A percentile compares a stretch with the other conserved stretches of the same genome.
These are phyloP conservation scores for Kalanchoe fedtschenkoi DNA, from an alignment of 164 flowering plant genomes.

Conservation along the genomic window DNA sequence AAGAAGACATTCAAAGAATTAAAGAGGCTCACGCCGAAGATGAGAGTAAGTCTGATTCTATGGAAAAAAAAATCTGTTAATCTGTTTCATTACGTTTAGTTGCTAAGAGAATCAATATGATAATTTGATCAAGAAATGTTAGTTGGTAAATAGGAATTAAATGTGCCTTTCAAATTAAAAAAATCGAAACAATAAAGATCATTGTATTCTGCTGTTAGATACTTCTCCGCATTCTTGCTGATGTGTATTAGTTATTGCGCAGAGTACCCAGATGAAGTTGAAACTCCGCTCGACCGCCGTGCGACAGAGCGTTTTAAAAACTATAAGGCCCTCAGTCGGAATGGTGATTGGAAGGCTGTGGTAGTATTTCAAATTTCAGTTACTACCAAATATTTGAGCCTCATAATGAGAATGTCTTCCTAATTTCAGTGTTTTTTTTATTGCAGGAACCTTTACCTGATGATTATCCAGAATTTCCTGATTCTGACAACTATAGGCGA, in stretches of 20 bases:
- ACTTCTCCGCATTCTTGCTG: not conserved
- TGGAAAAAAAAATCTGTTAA: no score
- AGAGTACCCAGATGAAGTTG: conserved; percentile 98
- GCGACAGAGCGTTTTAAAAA: conserved; percentile 83
- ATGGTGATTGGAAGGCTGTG: conserved; percentile 93
- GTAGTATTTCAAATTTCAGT: conserved; percentile 29
- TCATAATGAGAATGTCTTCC: not conserved
- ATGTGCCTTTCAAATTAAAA: not conserved
- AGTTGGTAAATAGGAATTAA: not conserved
- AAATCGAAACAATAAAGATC: not conserved
- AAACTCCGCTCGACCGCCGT: conserved; percentile 74
- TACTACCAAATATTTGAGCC: not conserved
- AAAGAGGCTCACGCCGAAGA: conserved; percentile 92
- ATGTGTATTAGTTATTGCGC: conserved; percentile 12
- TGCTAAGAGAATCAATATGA: not conserved
- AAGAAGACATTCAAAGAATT: conserved; percentile 62
- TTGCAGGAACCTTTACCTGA: conserved; percentile 78
- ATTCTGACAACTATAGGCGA: conserved; percentile 63
- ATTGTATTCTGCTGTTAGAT: not conserved
- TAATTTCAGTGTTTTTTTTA: conserved; percentile 7
- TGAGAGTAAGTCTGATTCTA: conserved; percentile 45
- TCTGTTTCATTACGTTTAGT: not conserved
- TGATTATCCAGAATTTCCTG: conserved; percentile 78
- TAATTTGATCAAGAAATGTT: not conserved
- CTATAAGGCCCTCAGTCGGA: conserved; percentile 93